Percentiles rank a stretch among this genome's conserved stretches.
Evolutionary conservation across 192 early-diverging fungal species (phyloP).

Genomic region (Coemansia sp.): DNA sequence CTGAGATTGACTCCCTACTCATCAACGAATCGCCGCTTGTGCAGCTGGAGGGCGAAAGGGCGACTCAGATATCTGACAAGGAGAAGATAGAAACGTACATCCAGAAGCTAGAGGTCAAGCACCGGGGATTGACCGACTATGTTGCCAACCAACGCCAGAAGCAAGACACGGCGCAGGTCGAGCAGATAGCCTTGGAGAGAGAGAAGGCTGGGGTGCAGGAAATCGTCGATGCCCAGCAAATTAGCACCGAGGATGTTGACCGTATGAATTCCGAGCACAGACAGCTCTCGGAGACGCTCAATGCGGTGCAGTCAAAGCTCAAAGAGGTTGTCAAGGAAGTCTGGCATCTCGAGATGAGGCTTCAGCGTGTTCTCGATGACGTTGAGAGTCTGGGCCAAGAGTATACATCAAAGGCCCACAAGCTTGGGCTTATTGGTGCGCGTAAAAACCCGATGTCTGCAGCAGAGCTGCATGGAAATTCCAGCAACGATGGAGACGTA

Average conservation of each 20-base stretch:
- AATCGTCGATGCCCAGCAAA: constrained; percentile 73
- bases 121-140: constrained; percentile 51
- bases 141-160: constrained; percentile 39
- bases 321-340: constrained; percentile 59
- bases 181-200: constrained; percentile 48
- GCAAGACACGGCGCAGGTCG: constrained; percentile 48
- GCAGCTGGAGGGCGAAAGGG: constrained; percentile 56
- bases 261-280: constrained; percentile 78
- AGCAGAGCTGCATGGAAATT: background rate
- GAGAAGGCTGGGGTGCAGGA: constrained; percentile 60
- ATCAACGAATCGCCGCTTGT: constrained; percentile 58
- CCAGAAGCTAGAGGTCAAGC: constrained; percentile 54
- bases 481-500: constrained; percentile 8
- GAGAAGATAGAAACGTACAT: constrained; percentile 59
- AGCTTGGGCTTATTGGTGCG: constrained; percentile 46
- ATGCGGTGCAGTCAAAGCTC: constrained; percentile 54
- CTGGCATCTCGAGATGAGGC: constrained; percentile 68
- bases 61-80: constrained; percentile 58
- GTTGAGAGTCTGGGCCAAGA: constrained; percentile 53
- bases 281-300: constrained; percentile 59
- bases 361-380: constrained; percentile 67
- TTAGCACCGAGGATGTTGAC: constrained; percentile 76
- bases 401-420: constrained; percentile 47
- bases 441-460: constrained; percentile 15
- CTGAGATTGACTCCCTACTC: constrained; percentile 32